A percentile compares a stretch with the other conserved stretches of the same genome.
These are phyloP conservation scores for Auriscalpium orientale DNA, from an alignment of 768 basidiomycete species.

Conservation along the genomic window DNA sequence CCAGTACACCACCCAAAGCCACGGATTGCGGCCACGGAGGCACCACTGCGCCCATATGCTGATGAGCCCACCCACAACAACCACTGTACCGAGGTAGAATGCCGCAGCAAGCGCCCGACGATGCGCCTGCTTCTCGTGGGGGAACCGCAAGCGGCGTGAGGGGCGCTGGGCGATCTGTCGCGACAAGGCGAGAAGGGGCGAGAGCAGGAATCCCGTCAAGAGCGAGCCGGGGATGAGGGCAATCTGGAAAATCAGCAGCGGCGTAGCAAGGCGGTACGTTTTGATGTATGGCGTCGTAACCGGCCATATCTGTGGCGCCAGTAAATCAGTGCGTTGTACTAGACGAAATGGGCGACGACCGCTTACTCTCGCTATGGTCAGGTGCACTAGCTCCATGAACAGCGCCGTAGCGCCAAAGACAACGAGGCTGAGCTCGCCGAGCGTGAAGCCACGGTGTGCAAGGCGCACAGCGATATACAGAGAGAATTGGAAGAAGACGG, in stretches of 20 bases:
- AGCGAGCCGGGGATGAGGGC: conserved; percentile 90
- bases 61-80: conserved; percentile 76
- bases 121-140: conserved; percentile 75
- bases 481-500: conserved; percentile 85
- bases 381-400: conserved; percentile 77
- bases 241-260: conserved; percentile 84
- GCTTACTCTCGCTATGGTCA: conserved; percentile 77
- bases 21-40: conserved; percentile 74
- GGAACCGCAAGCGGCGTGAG: conserved; percentile 69
- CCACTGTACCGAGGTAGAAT: conserved; percentile 69
- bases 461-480: conserved; percentile 85
- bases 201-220: conserved; percentile 89
- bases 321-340: background rate
- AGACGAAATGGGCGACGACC: background rate
- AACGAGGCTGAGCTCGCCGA: conserved; percentile 88
- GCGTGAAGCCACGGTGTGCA: conserved; percentile 89
- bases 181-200: conserved; percentile 86
- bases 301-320: conserved; percentile 59
- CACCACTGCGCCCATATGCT: conserved; percentile 93
- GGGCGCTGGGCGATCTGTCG: conserved; percentile 88
- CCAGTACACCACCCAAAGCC: conserved; percentile 79
- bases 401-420: conserved; percentile 83
- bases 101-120: conserved; percentile 77
- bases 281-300: conserved; percentile 76
- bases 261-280: conserved; percentile 89